Evolutionary conservation across 805 yeast species (phyloP).

Genomic region (Yarrowia sp.): DNA sequence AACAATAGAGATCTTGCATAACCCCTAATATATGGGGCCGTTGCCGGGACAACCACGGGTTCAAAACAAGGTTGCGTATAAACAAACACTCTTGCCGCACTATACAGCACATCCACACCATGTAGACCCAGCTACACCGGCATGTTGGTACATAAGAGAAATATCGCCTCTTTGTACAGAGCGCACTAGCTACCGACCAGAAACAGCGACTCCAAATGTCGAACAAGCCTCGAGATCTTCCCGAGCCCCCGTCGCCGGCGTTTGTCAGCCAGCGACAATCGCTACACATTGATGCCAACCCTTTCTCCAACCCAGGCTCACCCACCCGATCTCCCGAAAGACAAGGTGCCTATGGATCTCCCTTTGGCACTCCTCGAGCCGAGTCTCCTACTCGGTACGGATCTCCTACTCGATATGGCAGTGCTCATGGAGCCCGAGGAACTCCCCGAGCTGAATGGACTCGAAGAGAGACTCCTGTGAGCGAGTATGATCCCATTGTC

Average conservation of each 20-base stretch:
- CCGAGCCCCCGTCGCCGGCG: slow-evolving; percentile 39
- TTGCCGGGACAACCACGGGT: slow-evolving; percentile 9
- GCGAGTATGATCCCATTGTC: slow-evolving; percentile 43
- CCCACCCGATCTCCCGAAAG: slow-evolving; percentile 37
- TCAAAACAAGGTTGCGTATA: slow-evolving; percentile 17
- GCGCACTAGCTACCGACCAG: slow-evolving; percentile 1
- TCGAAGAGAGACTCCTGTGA: slow-evolving; percentile 69
- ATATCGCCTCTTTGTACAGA: slow-evolving; percentile 20
- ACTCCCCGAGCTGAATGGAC: slow-evolving; percentile 75
- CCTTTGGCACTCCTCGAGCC: slow-evolving; percentile 39
- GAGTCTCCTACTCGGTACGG: slow-evolving; percentile 40
- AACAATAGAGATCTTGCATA: slow-evolving; percentile 22
- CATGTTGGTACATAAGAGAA: slow-evolving; percentile 33
- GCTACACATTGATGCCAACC: slow-evolving; percentile 38
- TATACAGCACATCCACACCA: slow-evolving; percentile 21
- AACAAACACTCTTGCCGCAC: slow-evolving; percentile 20
- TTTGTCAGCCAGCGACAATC: slow-evolving; percentile 37
- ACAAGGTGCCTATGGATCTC: slow-evolving; percentile 29
- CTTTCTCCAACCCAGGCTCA: slow-evolving; percentile 39
- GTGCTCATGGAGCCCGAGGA: slow-evolving; percentile 40
- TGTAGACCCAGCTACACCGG: slow-evolving; percentile 16
- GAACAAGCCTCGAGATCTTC: slow-evolving; percentile 36
- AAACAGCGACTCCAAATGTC: slow-evolving; percentile 20
- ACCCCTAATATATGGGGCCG: slow-evolving; percentile 15
- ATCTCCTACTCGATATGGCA: slow-evolving; percentile 44